Conservation (phyloP, 257 asterid genomes). For the Solanum stenotomum region DNA sequence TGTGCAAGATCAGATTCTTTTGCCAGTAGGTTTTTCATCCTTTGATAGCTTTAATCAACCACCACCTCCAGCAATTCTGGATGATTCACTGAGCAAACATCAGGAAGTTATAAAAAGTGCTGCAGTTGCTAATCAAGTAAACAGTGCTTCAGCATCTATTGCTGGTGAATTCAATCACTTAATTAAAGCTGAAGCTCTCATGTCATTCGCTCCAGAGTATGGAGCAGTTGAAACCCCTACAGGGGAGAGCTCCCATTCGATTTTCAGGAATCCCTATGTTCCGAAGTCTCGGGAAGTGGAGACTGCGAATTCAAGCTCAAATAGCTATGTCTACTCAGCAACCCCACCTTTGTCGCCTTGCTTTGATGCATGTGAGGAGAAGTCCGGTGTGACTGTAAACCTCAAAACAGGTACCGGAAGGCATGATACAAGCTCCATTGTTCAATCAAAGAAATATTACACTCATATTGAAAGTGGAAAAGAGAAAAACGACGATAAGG, state of each 20-base stretch:
- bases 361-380: slow-evolving; percentile 59
- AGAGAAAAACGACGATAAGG: slow-evolving; percentile 29
- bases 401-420: slow-evolving; percentile 38
- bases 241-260: slow-evolving; percentile 52
- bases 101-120: slow-evolving; percentile 42
- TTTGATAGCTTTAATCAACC: slow-evolving; percentile 59
- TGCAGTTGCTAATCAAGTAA: slow-evolving; percentile 40
- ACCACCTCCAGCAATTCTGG: slow-evolving; percentile 46
- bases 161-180: slow-evolving; percentile 80
- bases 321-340: slow-evolving; percentile 80
- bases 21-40: slow-evolving; percentile 59
- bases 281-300: slow-evolving; percentile 84
- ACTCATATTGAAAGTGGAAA: slow-evolving; percentile 63
- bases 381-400: slow-evolving; percentile 41
- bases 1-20: slow-evolving; percentile 68
- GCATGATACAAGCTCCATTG: slow-evolving; percentile 28
- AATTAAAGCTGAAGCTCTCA: slow-evolving; percentile 84
- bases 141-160: slow-evolving; percentile 29
- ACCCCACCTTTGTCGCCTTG: slow-evolving; percentile 80
- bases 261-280: slow-evolving; percentile 78
- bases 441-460: slow-evolving; percentile 54
- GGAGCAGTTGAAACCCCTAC: slow-evolving; percentile 83
- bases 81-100: slow-evolving; percentile 53
- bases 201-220: slow-evolving; percentile 96
- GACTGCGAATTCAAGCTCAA: slow-evolving; percentile 69